A percentile compares a stretch with the other conserved stretches of the same genome.
phyloP scores from a whole-genome alignment of 129 eudicot genomes.

The Helianthus annuus region HanXRQr2.0-SUNRISE NC_035435.2:168374236-168374735 shows the following conservation, averaged over 20 bases:
- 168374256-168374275: background rate
- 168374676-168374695: background rate
- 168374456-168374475: background rate
- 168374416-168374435: background rate
- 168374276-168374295: too few relatives aligned
- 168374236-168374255: background rate
- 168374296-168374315: too few relatives aligned
- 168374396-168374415: background rate
- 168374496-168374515: slow-evolving; percentile 18
- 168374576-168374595: background rate
- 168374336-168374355: background rate
- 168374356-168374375: background rate
- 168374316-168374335: background rate
- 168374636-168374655: slow-evolving; percentile 2
- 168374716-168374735: background rate
- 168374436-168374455: background rate
- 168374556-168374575: slow-evolving; percentile 1
- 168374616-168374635: background rate
- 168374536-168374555: background rate
- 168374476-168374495: background rate
- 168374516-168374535: background rate
- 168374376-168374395: background rate
- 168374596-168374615: background rate
- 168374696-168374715: slow-evolving; percentile 22
- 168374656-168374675: background rate